Evolutionary conservation across 2,329 filamentous ascomycete species (phyloP).

Genomic region (Colletotrichum sp.): DNA sequence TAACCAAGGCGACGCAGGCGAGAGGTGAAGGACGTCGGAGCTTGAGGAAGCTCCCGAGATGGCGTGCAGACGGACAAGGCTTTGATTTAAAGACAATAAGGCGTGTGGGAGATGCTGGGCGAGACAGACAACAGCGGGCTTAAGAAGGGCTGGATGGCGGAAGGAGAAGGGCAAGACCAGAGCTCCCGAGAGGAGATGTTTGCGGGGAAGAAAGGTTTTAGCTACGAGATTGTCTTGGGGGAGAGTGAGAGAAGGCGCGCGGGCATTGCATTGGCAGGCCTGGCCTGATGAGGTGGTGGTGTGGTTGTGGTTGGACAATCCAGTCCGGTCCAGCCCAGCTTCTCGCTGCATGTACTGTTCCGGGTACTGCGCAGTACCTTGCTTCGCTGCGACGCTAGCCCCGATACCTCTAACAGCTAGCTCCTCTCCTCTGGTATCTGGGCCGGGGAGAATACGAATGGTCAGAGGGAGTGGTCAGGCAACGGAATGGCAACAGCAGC

Average conservation of each 20-base stretch:
- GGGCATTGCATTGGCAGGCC: conserved; percentile 2
- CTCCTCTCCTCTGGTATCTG: neutral
- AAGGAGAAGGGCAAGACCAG: neutral
- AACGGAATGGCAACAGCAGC: neutral
- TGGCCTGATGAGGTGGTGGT: conserved; percentile 13
- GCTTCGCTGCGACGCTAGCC: neutral
- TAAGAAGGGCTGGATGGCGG: neutral
- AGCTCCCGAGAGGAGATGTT: conserved; percentile 1
- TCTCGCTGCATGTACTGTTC: neutral
- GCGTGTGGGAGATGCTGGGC: neutral
- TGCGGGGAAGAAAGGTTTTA: conserved; percentile 23
- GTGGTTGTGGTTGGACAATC: conserved; percentile 20
- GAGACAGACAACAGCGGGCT: neutral
- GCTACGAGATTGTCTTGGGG: conserved; percentile 7
- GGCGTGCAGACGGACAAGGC: conserved; percentile 9
- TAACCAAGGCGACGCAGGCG: conserved; percentile 16
- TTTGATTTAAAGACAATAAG: conserved; percentile 17
- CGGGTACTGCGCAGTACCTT: neutral
- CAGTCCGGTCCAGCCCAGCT: conserved; percentile 7
- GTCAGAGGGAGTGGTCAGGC: neutral
- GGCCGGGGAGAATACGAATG: neutral
- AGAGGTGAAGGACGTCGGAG: conserved; percentile 4
- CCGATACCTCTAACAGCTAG: neutral
- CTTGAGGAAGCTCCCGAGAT: conserved; percentile 14
- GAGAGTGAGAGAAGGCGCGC: neutral